Base-by-base conservation (phyloP, 441 rosid genomes). In the Melastoma candidum region DNA sequence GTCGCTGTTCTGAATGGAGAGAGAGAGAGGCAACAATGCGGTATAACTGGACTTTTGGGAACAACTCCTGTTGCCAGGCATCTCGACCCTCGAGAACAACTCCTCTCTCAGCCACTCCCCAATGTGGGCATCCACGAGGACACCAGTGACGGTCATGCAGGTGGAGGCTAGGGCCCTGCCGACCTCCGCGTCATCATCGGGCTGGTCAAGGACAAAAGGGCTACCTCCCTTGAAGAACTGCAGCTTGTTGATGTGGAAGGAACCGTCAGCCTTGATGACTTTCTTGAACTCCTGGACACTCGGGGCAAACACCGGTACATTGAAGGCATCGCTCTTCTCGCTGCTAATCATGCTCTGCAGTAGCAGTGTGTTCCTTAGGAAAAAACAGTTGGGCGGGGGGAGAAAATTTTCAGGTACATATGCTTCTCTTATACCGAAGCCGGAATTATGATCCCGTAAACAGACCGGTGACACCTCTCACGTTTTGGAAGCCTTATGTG, bases 161-260 rank as follows among this genome's bases (percentile, higher is more conserved):
- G 71, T 80, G 36, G 71, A 80, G 57, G 87, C 84, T 2, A 87
- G 56, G 48, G 95, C 95, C 43, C 72, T 84, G 26, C 96, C 93
- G 0, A 87, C 86, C 69, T 87, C 93, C 0, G 62, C 56, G 0
- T 77, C 72, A 44, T 84, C 72, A 2, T 90, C 93, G 0, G 93
- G 97, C n/a, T 63, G 69, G 61, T 60, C 78, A 11, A 90, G 93
- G 49, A 90, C 98, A n/a, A 90, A 62, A 1, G 98, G 98, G 61
- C 96, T 90, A 6, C 98, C 98, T 56, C 96, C 98, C 66, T 90
- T 87, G 78, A 83, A 80, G 13, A 90, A 67, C 48, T 83, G 81
- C 11, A 90, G 93, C 72, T 76, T 83, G 83, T 87, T 74, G 54
- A 87, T 73, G 12, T 53, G 9, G 51, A 83, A 87, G 9, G 87